These are phyloP conservation scores for Nasturtium officinale DNA, from an alignment of 345 rosid genomes.

Conservation along the genomic window DNA sequence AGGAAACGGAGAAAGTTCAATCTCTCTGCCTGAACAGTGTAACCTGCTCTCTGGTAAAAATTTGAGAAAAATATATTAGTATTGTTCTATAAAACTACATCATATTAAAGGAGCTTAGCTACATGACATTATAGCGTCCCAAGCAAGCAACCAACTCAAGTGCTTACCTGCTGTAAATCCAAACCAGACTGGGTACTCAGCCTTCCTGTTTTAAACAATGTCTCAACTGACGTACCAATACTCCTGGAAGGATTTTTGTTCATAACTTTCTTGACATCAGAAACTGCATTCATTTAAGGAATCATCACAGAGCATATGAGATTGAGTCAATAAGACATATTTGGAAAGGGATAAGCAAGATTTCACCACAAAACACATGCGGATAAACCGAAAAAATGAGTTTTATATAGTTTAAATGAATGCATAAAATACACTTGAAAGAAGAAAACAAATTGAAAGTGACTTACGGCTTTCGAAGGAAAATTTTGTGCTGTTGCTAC, in stretches of 20 bases:
- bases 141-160: slow-evolving; percentile 19
- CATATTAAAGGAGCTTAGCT: slow-evolving; percentile 21
- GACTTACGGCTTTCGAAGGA: slow-evolving; percentile 64
- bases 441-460: slow-evolving; percentile 13
- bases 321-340: slow-evolving; percentile 12
- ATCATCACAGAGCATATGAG: slow-evolving; percentile 9
- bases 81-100: slow-evolving; percentile 11
- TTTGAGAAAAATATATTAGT: slow-evolving; percentile 15
- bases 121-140: slow-evolving; percentile 12
- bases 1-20: slow-evolving; percentile 87
- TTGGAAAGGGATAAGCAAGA: not conserved
- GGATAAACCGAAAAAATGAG: not conserved
- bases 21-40: slow-evolving; percentile 97
- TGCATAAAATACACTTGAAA: slow-evolving; percentile 1
- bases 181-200: slow-evolving; percentile 72
- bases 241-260: slow-evolving; percentile 54
- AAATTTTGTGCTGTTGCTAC: slow-evolving; percentile 48
- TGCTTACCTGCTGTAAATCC: slow-evolving; percentile 84
- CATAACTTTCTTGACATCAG: slow-evolving; percentile 69
- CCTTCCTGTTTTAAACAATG: slow-evolving; percentile 78
- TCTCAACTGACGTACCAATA: slow-evolving; percentile 66
- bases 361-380: not conserved
- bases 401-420: slow-evolving; percentile 9
- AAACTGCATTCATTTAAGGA: slow-evolving; percentile 51
- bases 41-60: slow-evolving; percentile 76